These are phyloP conservation scores for Phytophthora chlamydospora DNA, from an alignment of 352 stramenopile species.

Conservation along the genomic window DNA sequence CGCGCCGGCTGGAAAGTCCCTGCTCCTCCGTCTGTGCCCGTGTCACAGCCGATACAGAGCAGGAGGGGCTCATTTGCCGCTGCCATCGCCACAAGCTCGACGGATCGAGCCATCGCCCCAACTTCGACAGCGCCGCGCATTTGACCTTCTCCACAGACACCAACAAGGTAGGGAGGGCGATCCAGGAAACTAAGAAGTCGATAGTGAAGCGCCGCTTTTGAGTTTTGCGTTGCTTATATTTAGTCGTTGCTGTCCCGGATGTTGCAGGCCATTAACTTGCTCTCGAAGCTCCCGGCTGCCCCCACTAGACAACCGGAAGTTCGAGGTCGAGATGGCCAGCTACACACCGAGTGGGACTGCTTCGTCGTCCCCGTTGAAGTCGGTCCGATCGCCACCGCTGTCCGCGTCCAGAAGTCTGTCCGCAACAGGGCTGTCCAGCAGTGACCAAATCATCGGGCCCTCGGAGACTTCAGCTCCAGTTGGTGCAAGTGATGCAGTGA, in stretches of 20 bases:
- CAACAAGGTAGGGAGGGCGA: conserved; percentile 10
- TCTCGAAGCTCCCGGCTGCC: conserved; percentile 10
- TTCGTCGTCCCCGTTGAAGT: conserved; percentile 37
- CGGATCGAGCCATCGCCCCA: conserved; percentile 1
- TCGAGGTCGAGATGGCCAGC: conserved; percentile 28
- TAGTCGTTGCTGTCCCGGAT: conserved; percentile 11
- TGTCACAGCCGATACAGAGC: conserved; percentile 1
- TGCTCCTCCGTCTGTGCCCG: conserved; percentile 12
- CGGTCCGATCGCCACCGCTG: conserved; percentile 16
- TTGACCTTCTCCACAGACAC: background rate
- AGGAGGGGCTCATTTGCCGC: conserved; percentile 1
- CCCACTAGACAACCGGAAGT: conserved; percentile 13
- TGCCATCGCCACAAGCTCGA: background rate
- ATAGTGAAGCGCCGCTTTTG: conserved; percentile 10
- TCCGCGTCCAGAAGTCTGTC: conserved; percentile 22
- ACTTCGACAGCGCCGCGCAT: background rate
- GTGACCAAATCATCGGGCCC: conserved; percentile 1
- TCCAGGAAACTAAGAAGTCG: conserved; percentile 22
- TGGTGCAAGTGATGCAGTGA: conserved; percentile 21
- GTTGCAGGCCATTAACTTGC: background rate
- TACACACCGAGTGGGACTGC: conserved; percentile 21
- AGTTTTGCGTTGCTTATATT: conserved; percentile 29
- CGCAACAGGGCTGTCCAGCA: conserved; percentile 17
- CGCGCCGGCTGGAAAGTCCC: conserved; percentile 11
- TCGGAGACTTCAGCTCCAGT: conserved; percentile 23